A percentile compares a stretch with the other conserved stretches of the same genome.
Conservation (phyloP, 805 yeast genomes). For the Starmera amethionina region DNA sequence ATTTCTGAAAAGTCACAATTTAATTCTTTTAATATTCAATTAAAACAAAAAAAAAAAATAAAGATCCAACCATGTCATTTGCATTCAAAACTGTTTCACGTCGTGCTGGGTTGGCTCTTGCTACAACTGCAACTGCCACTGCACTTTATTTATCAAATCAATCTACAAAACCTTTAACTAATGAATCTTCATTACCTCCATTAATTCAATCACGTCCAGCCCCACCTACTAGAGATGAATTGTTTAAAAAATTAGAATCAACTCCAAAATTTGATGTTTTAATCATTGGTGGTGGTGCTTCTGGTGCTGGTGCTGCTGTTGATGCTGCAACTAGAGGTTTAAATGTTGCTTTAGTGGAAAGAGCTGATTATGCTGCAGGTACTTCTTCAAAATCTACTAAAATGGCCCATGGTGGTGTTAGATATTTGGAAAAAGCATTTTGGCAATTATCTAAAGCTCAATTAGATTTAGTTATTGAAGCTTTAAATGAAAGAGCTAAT, state of each 20-base stretch:
- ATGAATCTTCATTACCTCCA: slow-evolving; percentile 20
- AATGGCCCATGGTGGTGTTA: slow-evolving; percentile 96
- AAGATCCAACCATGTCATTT: not conserved
- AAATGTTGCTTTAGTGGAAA: slow-evolving; percentile 79
- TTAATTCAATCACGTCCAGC: slow-evolving; percentile 32
- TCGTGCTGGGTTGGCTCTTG: slow-evolving; percentile 3
- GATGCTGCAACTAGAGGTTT: slow-evolving; percentile 89
- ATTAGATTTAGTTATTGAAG: slow-evolving; percentile 80
- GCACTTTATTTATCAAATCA: slow-evolving; percentile 7
- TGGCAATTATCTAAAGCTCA: slow-evolving; percentile 88
- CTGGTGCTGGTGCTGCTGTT: slow-evolving; percentile 87
- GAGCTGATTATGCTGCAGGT: slow-evolving; percentile 84
- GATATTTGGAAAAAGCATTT: slow-evolving; percentile 90
- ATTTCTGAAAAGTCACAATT: no score
- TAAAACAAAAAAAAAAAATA: not conserved
- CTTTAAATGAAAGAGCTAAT: slow-evolving; percentile 77
- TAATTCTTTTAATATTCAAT: no score
- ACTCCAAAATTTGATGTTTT: slow-evolving; percentile 63
- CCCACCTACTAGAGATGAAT: slow-evolving; percentile 49
- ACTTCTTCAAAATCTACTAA: slow-evolving; percentile 92
- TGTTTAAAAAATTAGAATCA: slow-evolving; percentile 38
- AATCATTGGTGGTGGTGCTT: slow-evolving; percentile 93
- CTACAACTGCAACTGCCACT: slow-evolving; percentile 11
- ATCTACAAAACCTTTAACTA: slow-evolving; percentile 5
- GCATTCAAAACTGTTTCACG: slow-evolving; percentile 1